Evolutionary conservation across 805 yeast species (phyloP).

Genomic region (Hemisphaericaspora nanyangensis): DNA sequence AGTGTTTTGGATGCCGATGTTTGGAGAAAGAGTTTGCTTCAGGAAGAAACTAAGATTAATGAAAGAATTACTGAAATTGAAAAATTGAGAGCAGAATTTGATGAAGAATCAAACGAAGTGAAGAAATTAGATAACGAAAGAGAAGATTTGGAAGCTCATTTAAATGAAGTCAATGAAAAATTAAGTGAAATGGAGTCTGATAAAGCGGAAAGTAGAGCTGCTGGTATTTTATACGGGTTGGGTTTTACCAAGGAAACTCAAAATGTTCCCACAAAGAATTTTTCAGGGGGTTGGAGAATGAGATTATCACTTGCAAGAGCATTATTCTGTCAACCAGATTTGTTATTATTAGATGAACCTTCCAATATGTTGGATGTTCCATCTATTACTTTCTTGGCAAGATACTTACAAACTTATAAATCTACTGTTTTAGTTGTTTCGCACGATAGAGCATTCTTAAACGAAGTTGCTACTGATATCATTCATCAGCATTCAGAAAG

Average conservation of each 20-base stretch:
- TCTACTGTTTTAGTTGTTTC: slow-evolving; percentile 94
- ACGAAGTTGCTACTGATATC: slow-evolving; percentile 97
- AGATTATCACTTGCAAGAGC: slow-evolving; percentile 98
- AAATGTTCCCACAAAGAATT: slow-evolving; percentile 75
- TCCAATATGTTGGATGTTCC: slow-evolving; percentile 99
- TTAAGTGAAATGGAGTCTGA: slow-evolving; percentile 92
- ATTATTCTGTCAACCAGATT: slow-evolving; percentile 93
- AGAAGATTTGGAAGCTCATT: slow-evolving; percentile 74
- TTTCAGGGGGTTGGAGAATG: slow-evolving; percentile 99
- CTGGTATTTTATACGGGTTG: slow-evolving; percentile 84
- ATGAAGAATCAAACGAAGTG: slow-evolving; percentile 70
- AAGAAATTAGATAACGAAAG: slow-evolving; percentile 85
- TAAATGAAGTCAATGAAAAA: slow-evolving; percentile 77
- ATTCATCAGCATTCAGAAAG: slow-evolving; percentile 97
- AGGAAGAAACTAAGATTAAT: slow-evolving; percentile 70
- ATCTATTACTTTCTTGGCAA: slow-evolving; percentile 88
- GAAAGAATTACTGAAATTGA: slow-evolving; percentile 78
- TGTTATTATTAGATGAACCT: slow-evolving; percentile 93
- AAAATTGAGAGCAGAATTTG: slow-evolving; percentile 62
- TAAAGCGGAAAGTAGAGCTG: slow-evolving; percentile 96
- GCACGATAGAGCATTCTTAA: slow-evolving; percentile 94
- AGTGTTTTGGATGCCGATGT: slow-evolving; percentile 99
- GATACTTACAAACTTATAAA: slow-evolving; percentile 84
- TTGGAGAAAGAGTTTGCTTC: slow-evolving; percentile 87
- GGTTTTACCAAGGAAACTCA: slow-evolving; percentile 93